phyloP scores from a whole-genome alignment of 2,329 filamentous ascomycete genomes.

The Xylariaceae sp. region DNA sequence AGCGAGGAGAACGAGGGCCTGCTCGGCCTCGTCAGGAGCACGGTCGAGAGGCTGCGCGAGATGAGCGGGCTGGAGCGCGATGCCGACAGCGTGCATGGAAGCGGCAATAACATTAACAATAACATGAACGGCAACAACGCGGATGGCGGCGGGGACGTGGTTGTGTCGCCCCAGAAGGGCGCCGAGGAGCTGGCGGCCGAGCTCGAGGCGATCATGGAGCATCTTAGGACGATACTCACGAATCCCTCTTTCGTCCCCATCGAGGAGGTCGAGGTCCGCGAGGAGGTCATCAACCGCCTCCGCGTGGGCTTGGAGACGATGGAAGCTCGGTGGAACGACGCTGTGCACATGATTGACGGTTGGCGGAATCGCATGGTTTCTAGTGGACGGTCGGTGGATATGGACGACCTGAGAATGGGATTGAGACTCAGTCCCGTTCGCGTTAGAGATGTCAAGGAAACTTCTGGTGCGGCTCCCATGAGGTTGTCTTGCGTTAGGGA shows the following conservation, averaged over 20 bases:
- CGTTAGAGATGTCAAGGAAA: conserved; percentile 55
- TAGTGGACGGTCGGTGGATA: conserved; percentile 69
- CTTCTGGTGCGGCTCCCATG: conserved; percentile 40
- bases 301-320: conserved; percentile 90
- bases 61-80: conserved; percentile 60
- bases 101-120: conserved; percentile 20
- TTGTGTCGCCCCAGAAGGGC: conserved; percentile 38
- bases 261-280: conserved; percentile 89
- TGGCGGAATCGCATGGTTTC: conserved; percentile 83
- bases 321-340: conserved; percentile 88
- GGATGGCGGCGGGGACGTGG: conserved; percentile 11
- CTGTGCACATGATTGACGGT: conserved; percentile 85
- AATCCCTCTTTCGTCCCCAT: conserved; percentile 96
- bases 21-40: conserved; percentile 70
- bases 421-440: conserved; percentile 64
- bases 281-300: conserved; percentile 84
- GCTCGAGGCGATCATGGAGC: conserved; percentile 76
- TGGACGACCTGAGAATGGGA: conserved; percentile 69
- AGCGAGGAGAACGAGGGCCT: conserved; percentile 92
- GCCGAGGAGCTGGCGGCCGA: conserved; percentile 72
- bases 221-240: conserved; percentile 81
- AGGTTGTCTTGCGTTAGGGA: conserved; percentile 43
- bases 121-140: conserved; percentile 18
- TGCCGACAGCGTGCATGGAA: conserved; percentile 33
- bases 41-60: conserved; percentile 71